Evolutionary conservation across 208 protist species (phyloP), one percentile per base, ranked within the genome.

Genomic region (Lotmaria passim): DNA sequence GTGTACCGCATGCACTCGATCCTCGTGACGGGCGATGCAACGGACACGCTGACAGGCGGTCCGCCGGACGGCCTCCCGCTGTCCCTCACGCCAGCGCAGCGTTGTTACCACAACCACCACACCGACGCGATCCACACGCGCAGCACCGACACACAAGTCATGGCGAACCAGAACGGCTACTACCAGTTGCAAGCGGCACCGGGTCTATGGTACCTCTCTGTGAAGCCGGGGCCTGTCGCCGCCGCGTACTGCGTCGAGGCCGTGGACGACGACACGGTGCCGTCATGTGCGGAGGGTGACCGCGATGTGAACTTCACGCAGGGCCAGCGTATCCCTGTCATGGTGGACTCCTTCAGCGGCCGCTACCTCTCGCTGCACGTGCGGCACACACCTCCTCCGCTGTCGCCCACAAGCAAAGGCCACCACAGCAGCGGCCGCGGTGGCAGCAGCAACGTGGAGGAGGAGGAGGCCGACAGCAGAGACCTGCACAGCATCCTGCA

Each of bases 101-200:
- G n/a, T n/a, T n/a, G n/a, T n/a, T n/a, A 24, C 41, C 6, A 28
- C 14, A 34, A 26, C 26, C 19, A 24, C 38, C 15, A 3, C 44
- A 51, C 3, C 50, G 33, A 6, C n/a, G 59, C n/a, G 7, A 11
- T 24, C 23, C n/a, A 44, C 47, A 36, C 36, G 8, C 57, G 53
- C 31, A 61, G 61, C 80, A 83, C 79, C 10, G 97, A 99, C 75
- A 99, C 98, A 28, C 79, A 98, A 21, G 98, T 99, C 15, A 99
- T 99, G 98, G 73, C 82, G 19, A 98, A 98, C 69, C 67, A 61
- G 34, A 44, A 93, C 31, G 98, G 98, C 41, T 99, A 99, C 78
- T 99, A 98, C 73, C 98, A 99, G 86, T 86, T 99, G 8, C 91
- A 98, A 62, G 89, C 90, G 1, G 66, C 75, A 17, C 97, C 97